Base-by-base conservation (phyloP, 495 filamentous ascomycete genomes). In the Staphylotrichum longicolle region DNA sequence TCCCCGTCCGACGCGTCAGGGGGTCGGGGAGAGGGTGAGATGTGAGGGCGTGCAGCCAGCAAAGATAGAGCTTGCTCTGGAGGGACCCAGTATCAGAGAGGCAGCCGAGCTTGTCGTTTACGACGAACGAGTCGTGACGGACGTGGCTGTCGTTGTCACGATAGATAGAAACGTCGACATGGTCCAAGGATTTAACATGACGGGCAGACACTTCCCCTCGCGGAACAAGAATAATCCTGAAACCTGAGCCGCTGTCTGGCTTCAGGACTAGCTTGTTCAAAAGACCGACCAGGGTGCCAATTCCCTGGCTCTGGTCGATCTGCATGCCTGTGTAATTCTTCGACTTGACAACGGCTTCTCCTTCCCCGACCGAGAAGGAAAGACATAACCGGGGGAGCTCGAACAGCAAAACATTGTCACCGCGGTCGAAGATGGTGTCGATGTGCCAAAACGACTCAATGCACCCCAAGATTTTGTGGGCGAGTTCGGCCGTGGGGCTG, bases 31-130 rank as follows among this genome's bases (percentile, higher is more conserved):
- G 60, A 49, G 76, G 81, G 55, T 75, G 79, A 3, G 85, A 82
- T 0, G 86, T 89, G 0, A 85, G n/a, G 0, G 85, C 86, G 63
- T 89, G 85, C 2, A 89, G 73, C 56, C 83, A 84, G 45, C 73
- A 77, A 8, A 83, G 66, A 51, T 75, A 77, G 0, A 89, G 70
- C 64, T 79, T 82, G 72, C 80, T 83, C 14, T 79, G 72, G 4
- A 88, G 56, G 34, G 75, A 82, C 0, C 80, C 80, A 61, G 80
- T 78, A 44, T 83, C 79, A 0, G 73, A 56, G 9, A 88, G 69
- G 27, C 75, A 63, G 0, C 82, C 79, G 5, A 87, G 74, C 39
- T 73, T 66, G 2, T 52, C 45, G 61, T 88, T 78, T 12, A 88
- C 63, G 0, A 68, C 54, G 61, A 80, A 86, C 2, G 67, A 39